Base-by-base conservation (phyloP, 352 stramenopile species). In the Globisporangium parvum region DNA sequence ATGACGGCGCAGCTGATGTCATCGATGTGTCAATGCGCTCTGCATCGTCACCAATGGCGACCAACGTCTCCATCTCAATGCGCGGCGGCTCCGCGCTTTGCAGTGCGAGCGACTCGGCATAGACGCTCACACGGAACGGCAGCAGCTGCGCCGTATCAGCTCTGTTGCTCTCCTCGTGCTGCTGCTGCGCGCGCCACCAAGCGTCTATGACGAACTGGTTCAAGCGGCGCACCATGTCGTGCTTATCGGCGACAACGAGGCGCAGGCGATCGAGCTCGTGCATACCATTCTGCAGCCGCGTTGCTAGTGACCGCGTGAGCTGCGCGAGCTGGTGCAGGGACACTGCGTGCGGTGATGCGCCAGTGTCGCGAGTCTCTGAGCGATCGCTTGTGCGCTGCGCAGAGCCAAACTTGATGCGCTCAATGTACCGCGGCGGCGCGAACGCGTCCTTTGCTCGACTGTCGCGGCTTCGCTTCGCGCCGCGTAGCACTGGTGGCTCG, bases 371-470 rank as follows among this genome's bases (percentile, higher is more conserved):
- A 9, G 15, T 12, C 18, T 0, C 49, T 57, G 59, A 33, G 6
- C 57, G 54, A 37, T 50, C 11, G 9, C 67, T 57, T 14, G 33
- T 12, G 28, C 61, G 24, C 4, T 59, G 23, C 21, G 55, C 69
- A 9, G 59, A 68, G n/a, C 67, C 57, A 33, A 69, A 42, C 41
- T 74, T 77, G 53, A 80, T 80, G n/a, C 75, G 80, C 54, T 90
- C 75, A 52, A 90, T 87, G 45, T 69, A 85, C 24, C 60, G 60
- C 37, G 81, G 70, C 42, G 54, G 8, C 0, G 52, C 42, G 37
- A 51, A 50, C 0, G 21, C 49, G 26, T 47, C 52, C 1, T 23
- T 51, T 28, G 62, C 60, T 28, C 58, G 59, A 39, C 56, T 52
- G 21, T 57, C 55, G 17, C 65, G 64, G 51, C 53, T 56, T n/a